A percentile compares a stretch with the other conserved stretches of the same genome.
Conservation (phyloP, 257 asterid genomes). For the Plectranthus barbatus region DNA sequence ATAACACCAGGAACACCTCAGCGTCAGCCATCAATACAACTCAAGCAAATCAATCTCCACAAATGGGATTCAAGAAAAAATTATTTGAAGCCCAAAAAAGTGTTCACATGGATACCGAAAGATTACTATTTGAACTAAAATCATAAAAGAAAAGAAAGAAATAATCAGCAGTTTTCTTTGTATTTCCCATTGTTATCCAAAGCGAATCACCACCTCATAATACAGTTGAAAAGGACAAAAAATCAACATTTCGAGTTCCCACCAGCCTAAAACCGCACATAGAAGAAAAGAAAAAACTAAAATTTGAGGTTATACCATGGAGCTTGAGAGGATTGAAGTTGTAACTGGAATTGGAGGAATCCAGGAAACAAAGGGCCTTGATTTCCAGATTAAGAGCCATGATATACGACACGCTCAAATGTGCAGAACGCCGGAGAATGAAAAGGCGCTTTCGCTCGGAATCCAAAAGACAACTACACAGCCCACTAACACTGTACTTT, state of each 20-base stretch:
- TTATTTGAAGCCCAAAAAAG: background rate
- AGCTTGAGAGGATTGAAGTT: constrained; percentile 47
- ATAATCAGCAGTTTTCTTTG: too few species aligned
- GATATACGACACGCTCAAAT: background rate
- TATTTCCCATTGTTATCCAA: too few species aligned
- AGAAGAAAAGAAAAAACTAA: background rate
- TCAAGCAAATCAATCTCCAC: background rate
- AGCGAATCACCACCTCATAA: constrained; percentile 6
- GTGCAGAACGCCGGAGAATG: constrained; percentile 1
- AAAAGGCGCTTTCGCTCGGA: background rate
- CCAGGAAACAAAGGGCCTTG: constrained; percentile 71
- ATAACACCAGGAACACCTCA: constrained; percentile 3
- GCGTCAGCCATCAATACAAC: constrained; percentile 12
- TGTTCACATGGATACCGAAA: background rate
- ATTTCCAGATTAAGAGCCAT: constrained; percentile 62
- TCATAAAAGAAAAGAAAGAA: background rate
- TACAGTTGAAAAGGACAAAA: background rate
- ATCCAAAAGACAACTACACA: too few species aligned
- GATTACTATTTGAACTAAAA: background rate
- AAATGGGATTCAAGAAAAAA: background rate
- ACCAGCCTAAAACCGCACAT: background rate
- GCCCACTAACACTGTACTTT: background rate
- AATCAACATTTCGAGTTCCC: background rate
- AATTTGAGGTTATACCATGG: constrained; percentile 16
- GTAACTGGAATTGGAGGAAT: constrained; percentile 54